phyloP scores from a whole-genome alignment of 176 grass and related monocot genomes.

The Triticum turgidum region DNA sequence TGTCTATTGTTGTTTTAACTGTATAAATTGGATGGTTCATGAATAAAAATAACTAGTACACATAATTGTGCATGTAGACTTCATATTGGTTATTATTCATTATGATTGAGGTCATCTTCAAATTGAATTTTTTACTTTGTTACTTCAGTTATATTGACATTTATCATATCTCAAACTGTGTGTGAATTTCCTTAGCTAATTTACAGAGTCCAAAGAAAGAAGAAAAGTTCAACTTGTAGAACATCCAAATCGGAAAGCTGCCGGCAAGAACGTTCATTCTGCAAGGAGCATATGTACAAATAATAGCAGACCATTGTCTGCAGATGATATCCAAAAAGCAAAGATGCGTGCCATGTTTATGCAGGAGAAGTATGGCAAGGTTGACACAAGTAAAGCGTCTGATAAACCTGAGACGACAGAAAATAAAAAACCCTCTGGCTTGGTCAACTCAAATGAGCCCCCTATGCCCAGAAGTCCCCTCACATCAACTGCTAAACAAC shows the following conservation, averaged over 20 bases:
- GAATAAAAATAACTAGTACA: not conserved
- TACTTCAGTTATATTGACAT: slow-evolving; percentile 1
- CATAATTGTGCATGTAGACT: not conserved
- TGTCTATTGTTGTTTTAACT: slow-evolving; percentile 9
- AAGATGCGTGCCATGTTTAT: slow-evolving; percentile 97
- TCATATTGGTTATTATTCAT: not conserved
- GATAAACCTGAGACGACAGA: slow-evolving; percentile 40
- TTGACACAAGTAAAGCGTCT: slow-evolving; percentile 44
- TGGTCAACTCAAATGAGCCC: slow-evolving; percentile 7
- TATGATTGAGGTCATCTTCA: not conserved
- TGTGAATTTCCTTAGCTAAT: slow-evolving; percentile 64
- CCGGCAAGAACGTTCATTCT: slow-evolving; percentile 53
- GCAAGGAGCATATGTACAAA: slow-evolving; percentile 50
- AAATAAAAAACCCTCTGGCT: slow-evolving; percentile 30
- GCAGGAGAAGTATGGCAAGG: slow-evolving; percentile 89
- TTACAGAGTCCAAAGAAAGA: slow-evolving; percentile 76
- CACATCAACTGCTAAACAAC: slow-evolving; percentile 12
- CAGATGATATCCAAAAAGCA: slow-evolving; percentile 99
- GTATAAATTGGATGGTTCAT: not conserved
- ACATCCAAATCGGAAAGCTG: slow-evolving; percentile 63
- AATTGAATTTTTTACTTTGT: slow-evolving; percentile 5
- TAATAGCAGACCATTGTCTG: slow-evolving; percentile 81
- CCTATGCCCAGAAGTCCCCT: slow-evolving; percentile 24
- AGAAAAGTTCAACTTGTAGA: slow-evolving; percentile 92
- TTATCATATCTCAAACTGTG: not conserved